Conservation (phyloP, 2,329 filamentous ascomycete genomes). For the Colletotrichum euphorbiae region DNA sequence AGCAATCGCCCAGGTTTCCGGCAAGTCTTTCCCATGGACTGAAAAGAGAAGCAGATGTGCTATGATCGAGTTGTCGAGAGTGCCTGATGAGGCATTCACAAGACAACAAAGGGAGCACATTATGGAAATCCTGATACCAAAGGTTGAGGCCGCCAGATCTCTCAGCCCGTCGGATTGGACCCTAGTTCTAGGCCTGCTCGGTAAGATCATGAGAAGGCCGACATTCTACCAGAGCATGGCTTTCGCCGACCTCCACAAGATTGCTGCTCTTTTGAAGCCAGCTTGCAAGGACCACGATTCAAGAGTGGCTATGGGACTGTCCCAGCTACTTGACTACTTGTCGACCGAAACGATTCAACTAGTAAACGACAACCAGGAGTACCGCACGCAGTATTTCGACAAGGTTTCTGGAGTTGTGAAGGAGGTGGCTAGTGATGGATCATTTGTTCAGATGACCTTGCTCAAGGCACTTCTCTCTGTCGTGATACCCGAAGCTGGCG, state of each 20-base stretch:
- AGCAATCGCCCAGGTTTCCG: slow-evolving; percentile 42
- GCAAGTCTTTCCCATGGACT: slow-evolving; percentile 28
- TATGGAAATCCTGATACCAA: slow-evolving; percentile 50
- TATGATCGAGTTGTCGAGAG: slow-evolving; percentile 44
- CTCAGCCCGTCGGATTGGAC: slow-evolving; percentile 49
- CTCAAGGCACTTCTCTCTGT: slow-evolving; percentile 50
- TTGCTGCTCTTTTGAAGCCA: slow-evolving; percentile 48
- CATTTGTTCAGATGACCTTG: slow-evolving; percentile 50
- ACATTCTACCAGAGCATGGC: slow-evolving; percentile 62
- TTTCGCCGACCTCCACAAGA: slow-evolving; percentile 52
- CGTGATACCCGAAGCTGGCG: slow-evolving; percentile 45
- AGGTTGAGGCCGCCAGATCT: slow-evolving; percentile 43
- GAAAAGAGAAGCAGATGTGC: slow-evolving; percentile 20
- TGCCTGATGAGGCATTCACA: slow-evolving; percentile 54
- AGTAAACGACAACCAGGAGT: slow-evolving; percentile 58
- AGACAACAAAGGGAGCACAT: slow-evolving; percentile 58
- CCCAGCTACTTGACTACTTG: slow-evolving; percentile 27
- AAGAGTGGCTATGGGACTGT: slow-evolving; percentile 11
- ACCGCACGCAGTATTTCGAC: slow-evolving; percentile 56
- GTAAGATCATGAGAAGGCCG: slow-evolving; percentile 62
- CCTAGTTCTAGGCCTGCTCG: slow-evolving; percentile 57
- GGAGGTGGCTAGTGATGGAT: slow-evolving; percentile 28
- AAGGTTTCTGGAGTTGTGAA: slow-evolving; percentile 44
- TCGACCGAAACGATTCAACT: slow-evolving; percentile 52
- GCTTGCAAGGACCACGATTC: slow-evolving; percentile 20